A percentile compares a stretch with the other conserved stretches of the same genome.
These are phyloP conservation scores for Paraphaeosphaeria minitans DNA, from an alignment of 2,329 filamentous ascomycete species.

Conservation along the genomic window DNA sequence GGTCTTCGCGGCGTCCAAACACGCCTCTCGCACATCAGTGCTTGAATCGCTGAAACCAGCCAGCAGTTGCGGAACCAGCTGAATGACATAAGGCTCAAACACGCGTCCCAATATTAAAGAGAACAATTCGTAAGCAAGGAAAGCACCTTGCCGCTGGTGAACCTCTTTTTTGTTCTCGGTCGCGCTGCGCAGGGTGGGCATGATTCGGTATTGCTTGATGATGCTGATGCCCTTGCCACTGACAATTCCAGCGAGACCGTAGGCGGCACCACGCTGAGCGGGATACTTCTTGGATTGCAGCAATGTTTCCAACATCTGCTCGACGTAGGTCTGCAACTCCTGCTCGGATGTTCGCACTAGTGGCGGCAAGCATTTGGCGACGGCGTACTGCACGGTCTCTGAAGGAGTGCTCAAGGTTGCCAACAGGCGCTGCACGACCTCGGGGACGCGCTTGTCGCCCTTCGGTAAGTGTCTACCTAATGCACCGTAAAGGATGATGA, in stretches of 20 bases:
- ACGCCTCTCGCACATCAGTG: slow-evolving; percentile 88
- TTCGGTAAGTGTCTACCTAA: slow-evolving; percentile 83
- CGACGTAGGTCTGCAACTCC: slow-evolving; percentile 78
- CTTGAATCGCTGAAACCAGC: slow-evolving; percentile 87
- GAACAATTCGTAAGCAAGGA: slow-evolving; percentile 89
- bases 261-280: slow-evolving; percentile 89
- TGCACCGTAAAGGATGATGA: slow-evolving; percentile 96
- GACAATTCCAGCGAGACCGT: slow-evolving; percentile 89
- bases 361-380: slow-evolving; percentile 90
- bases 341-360: slow-evolving; percentile 81
- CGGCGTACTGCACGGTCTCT: slow-evolving; percentile 94
- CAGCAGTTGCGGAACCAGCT: slow-evolving; percentile 89
- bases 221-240: slow-evolving; percentile 83
- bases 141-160: slow-evolving; percentile 84
- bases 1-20: slow-evolving; percentile 89
- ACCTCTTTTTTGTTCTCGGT: slow-evolving; percentile 95
- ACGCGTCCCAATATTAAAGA: slow-evolving; percentile 83
- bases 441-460: slow-evolving; percentile 85
- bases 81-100: slow-evolving; percentile 96
- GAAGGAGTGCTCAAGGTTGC: slow-evolving; percentile 91
- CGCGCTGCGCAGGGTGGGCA: slow-evolving; percentile 78
- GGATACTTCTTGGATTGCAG: slow-evolving; percentile 89
- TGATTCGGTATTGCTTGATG: slow-evolving; percentile 82
- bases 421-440: slow-evolving; percentile 84
- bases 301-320: slow-evolving; percentile 80